phyloP scores from a whole-genome alignment of 2,329 filamentous ascomycete species.

The Chaetomiaceae sp. region DNA sequence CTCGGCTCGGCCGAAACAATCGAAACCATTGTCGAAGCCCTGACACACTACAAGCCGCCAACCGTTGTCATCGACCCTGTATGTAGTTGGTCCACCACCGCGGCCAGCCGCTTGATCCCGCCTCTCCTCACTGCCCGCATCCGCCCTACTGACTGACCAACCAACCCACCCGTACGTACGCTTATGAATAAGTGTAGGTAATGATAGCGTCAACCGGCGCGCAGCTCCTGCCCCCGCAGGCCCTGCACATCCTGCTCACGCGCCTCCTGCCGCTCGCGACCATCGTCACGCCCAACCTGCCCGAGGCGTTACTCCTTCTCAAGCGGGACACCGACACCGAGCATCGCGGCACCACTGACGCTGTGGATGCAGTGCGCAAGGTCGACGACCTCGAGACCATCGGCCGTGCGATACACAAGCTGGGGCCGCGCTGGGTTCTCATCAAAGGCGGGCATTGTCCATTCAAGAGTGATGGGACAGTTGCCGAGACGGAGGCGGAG shows the following conservation, averaged over 20 bases:
- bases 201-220: constrained; percentile 86
- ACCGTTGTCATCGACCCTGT: constrained; percentile 72
- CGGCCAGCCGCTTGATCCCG: not conserved
- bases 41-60: constrained; percentile 54
- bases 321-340: constrained; percentile 42
- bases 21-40: constrained; percentile 59
- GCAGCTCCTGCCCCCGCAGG: constrained; percentile 59
- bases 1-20: constrained; percentile 70
- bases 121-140: not conserved
- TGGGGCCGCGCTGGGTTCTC: constrained; percentile 77
- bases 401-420: constrained; percentile 58
- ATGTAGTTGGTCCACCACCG: too few relatives aligned
- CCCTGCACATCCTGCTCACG: constrained; percentile 56
- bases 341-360: constrained; percentile 26
- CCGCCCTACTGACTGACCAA: not conserved
- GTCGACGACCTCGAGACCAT: constrained; percentile 65
- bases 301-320: constrained; percentile 66
- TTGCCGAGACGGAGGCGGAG: constrained; percentile 56
- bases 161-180: not conserved
- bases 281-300: constrained; percentile 72
- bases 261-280: constrained; percentile 62
- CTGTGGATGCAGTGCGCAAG: constrained; percentile 40
- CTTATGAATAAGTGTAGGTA: constrained; percentile 53
- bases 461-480: constrained; percentile 58
- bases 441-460: constrained; percentile 91